Base-by-base conservation (phyloP, 2,329 filamentous ascomycete species). In the Sclerotinia spermophila region DNA sequence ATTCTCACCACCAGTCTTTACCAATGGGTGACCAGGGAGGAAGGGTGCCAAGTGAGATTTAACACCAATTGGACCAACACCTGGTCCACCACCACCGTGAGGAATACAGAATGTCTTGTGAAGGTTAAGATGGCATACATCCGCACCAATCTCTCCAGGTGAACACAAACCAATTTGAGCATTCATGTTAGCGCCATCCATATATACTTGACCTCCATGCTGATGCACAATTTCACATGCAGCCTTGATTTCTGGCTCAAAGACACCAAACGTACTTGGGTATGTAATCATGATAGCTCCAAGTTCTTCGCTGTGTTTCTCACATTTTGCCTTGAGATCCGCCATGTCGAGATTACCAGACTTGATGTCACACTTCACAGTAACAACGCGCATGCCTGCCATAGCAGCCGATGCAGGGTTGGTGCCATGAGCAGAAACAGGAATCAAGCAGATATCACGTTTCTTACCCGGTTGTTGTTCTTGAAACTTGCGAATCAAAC, bases 41-140 rank as follows among this genome's bases (percentile, higher is more conserved):
- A 90, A 94, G 8, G 89, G 88, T 10, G 86, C 82, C 65, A 98
- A 88, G 78, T 96, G 92, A 72, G 89, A 83, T 80, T 94, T 96
- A 69, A 97, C 95, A 79, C 94, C 94, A 75, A 98, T 97, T 68
- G 95, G 95, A 2, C 95, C 95, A 51, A 97, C 93, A 77, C 95
- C 95, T 15, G 95, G 95, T 24, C 95, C 95, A 74, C 95, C 95
- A 74, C 95, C 95, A 69, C 95, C 95, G 81, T 98, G 95, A 61
- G 95, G 95, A 78, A 98, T 98, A 80, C 95, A 98, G 85, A 98
- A 98, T 4, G 95, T 98, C 87, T 98, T 98, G 88, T 98, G 95
- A 56, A 98, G 86, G 82, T 98, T 98, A 72, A 98, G 85, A 83
- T 97, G 95, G 86, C 95, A 98, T 53, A 97, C 94, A 80, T 98